Conservation (phyloP, 1,139 yeast genomes). For the Blastobotrys capitulatus region DNA sequence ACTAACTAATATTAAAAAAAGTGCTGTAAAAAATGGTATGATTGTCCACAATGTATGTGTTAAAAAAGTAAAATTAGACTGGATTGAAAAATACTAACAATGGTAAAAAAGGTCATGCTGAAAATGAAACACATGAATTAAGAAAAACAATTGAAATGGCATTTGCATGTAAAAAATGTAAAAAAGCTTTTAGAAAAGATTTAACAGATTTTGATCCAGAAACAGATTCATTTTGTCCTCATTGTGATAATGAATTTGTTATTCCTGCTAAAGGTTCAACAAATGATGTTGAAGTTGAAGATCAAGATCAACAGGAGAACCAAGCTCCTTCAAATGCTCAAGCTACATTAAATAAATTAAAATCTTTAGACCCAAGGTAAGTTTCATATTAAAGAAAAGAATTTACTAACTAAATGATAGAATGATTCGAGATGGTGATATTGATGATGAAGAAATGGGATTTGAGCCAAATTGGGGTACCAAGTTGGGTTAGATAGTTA, state of each 20-base stretch:
- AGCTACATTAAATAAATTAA: constrained; percentile 17
- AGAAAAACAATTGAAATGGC: constrained; percentile 34
- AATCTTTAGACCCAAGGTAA: constrained; percentile 27
- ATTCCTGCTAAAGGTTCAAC: constrained; percentile 25
- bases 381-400: constrained; percentile 8
- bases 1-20: constrained; percentile 1
- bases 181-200: constrained; percentile 36
- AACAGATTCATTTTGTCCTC: constrained; percentile 34
- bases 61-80: neutral
- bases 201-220: constrained; percentile 36
- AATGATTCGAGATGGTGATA: constrained; percentile 34
- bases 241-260: constrained; percentile 36
- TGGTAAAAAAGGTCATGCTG: constrained; percentile 31
- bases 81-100: neutral
- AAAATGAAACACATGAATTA: constrained; percentile 31
- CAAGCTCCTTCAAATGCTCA: constrained; percentile 11
- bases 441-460: constrained; percentile 30
- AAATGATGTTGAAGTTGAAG: constrained; percentile 9
- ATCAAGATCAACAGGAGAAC: too few species aligned
- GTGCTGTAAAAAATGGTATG: constrained; percentile 36
- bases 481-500: constrained; percentile 9
- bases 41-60: constrained; percentile 35
- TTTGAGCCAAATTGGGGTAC: constrained; percentile 20
- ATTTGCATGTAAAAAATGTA: constrained; percentile 35
- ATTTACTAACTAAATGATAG: constrained; percentile 16